Evolutionary conservation across 768 basidiomycete genomes (phyloP), one percentile per base, ranked within the genome.

Genomic region (Calvatia gigantea): DNA sequence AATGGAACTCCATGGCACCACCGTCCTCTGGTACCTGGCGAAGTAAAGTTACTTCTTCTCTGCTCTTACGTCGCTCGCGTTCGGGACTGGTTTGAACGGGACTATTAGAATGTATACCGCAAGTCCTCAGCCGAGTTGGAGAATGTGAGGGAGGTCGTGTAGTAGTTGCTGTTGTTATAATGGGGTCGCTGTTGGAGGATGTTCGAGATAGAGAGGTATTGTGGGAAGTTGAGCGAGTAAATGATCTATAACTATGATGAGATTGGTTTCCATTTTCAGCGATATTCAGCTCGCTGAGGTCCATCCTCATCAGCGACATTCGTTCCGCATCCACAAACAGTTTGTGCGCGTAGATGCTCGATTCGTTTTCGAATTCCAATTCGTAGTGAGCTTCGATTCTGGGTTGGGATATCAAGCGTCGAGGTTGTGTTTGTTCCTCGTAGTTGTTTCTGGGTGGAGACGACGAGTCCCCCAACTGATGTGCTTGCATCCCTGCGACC

Each of bases 11-110:
- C 39, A 64, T 62, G 2, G 61, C 23, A 38, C 63, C 62, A 6
- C 62, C 62, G 48, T 75, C 73, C 54, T 79, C 77, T 17, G 73
- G 73, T 2, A 78, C 74, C 8, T 70, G 64, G 60, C 65, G 57
- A 8, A 77, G 63, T 2, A 46, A 23, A 11, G 61, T 37, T 37
- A 64, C 54, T 54, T 56, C 62, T n/a, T 67, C 64, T 37, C 46
- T 27, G 35, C 58, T 58, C 27, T 46, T 29, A 6, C 46, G 52
- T n/a, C 50, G 38, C 46, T 58, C 52, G 32, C 54, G 54, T 42
- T 55, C 54, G n/a, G 54, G 37, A n/a, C 54, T 39, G 12, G 28
- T 6, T n/a, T 15, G 46, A 14, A 29, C 25, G n/a, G 54, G 12
- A 14, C 21, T 12, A 14, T 25, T 55, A 17, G 37, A 47, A 46